phyloP scores from a whole-genome alignment of 305 asterid genomes.

The Fraxinus sp. region DNA sequence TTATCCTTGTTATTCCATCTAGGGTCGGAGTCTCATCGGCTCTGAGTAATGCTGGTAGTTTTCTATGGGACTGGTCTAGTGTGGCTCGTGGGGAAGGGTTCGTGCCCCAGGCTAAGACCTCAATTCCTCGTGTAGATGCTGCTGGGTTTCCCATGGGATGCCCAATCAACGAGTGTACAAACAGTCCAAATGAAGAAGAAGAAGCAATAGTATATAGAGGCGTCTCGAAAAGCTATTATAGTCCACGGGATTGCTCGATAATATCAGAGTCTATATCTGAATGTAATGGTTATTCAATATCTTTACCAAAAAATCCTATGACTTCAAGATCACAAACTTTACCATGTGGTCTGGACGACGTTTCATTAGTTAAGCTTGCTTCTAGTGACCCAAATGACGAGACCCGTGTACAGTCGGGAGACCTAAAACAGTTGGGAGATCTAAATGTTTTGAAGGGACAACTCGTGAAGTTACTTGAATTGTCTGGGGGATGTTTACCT shows the following conservation, averaged over 20 bases:
- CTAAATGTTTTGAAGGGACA: not conserved
- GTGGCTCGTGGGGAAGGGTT: conserved; percentile 86
- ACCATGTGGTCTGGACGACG: conserved; percentile 20
- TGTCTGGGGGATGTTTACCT: not conserved
- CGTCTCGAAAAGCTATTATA: conserved; percentile 33
- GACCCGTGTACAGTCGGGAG: not conserved
- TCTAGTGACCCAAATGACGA: not conserved
- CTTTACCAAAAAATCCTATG: conserved; percentile 36
- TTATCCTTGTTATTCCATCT: conserved; percentile 79
- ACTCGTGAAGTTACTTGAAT: not conserved
- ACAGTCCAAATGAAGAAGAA: conserved; percentile 44
- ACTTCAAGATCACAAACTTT: conserved; percentile 39
- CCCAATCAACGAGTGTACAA: conserved; percentile 40
- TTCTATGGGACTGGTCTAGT: conserved; percentile 89
- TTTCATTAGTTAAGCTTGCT: not conserved
- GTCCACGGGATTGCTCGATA: conserved; percentile 40
- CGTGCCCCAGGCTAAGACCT: conserved; percentile 52
- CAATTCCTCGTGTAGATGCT: conserved; percentile 35
- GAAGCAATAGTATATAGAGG: conserved; percentile 80
- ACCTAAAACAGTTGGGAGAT: not conserved
- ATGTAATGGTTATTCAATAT: conserved; percentile 31
- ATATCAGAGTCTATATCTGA: conserved; percentile 55
- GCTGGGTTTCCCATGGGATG: conserved; percentile 37
- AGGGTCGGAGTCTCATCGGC: conserved; percentile 74
- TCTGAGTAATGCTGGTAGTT: conserved; percentile 75